These are phyloP conservation scores for Phoma sp. DNA, from an alignment of 2,329 filamentous ascomycete genomes.

Conservation along the genomic window DNA sequence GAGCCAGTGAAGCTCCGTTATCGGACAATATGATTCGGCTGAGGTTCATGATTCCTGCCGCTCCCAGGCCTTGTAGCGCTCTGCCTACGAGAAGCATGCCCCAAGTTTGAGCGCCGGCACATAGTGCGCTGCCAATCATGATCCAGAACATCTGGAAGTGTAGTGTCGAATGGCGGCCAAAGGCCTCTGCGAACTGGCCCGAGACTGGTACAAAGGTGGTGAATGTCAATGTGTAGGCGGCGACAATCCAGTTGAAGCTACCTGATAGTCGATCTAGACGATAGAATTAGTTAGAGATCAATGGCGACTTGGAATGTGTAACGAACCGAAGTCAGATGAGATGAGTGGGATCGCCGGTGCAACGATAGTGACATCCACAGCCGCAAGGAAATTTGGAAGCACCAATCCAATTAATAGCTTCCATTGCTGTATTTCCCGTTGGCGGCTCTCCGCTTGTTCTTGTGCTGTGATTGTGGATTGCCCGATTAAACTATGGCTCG, in stretches of 20 bases:
- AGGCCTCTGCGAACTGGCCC: constrained; percentile 69
- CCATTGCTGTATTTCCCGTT: constrained; percentile 57
- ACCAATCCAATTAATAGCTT: constrained; percentile 66
- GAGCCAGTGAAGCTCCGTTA: constrained; percentile 68
- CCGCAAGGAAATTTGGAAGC: constrained; percentile 66
- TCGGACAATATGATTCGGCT: constrained; percentile 70
- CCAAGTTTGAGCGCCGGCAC: constrained; percentile 65
- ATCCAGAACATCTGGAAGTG: constrained; percentile 61
- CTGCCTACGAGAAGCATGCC: constrained; percentile 67
- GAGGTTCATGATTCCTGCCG: constrained; percentile 66
- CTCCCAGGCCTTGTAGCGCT: constrained; percentile 67
- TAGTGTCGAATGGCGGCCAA: constrained; percentile 66
- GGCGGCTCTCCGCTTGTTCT: constrained; percentile 21
- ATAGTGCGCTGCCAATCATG: constrained; percentile 66
- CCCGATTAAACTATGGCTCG: background rate
- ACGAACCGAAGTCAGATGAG: constrained; percentile 65
- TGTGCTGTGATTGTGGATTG: constrained; percentile 12
- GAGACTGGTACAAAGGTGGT: constrained; percentile 72
- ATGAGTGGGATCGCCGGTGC: constrained; percentile 68
- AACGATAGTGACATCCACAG: constrained; percentile 69
- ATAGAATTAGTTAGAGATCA: background rate
- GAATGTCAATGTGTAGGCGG: constrained; percentile 70
- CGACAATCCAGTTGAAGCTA: constrained; percentile 66
- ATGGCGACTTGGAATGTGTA: background rate
- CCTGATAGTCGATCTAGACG: constrained; percentile 61